A percentile compares a stretch with the other conserved stretches of the same genome.
These are phyloP conservation scores for Leishmania turanica DNA, from an alignment of 208 protist genomes.

Conservation along the genomic window DNA sequence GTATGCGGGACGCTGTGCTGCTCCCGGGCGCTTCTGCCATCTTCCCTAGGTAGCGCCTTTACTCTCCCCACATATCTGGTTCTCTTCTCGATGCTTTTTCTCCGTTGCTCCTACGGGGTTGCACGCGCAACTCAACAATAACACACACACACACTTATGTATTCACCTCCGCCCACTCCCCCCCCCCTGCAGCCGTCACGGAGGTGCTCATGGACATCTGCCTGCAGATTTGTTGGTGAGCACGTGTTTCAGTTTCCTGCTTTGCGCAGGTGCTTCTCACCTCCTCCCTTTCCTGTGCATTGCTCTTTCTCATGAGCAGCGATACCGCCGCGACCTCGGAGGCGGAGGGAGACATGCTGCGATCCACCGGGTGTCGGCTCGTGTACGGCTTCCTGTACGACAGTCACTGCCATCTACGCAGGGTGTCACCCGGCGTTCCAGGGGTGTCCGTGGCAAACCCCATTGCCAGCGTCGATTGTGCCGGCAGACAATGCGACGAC, in stretches of 20 bases:
- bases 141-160: neutral
- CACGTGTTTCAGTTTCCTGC: neutral
- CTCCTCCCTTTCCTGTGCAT: neutral
- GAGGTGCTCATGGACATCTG: neutral
- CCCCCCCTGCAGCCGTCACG: neutral
- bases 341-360: neutral
- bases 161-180: neutral
- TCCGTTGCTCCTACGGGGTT: neutral
- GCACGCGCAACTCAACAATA: neutral
- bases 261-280: neutral
- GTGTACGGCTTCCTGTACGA: conserved; percentile 15
- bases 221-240: neutral
- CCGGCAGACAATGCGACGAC: neutral
- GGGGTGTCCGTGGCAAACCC: neutral
- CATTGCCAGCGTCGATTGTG: neutral
- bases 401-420: conserved; percentile 25
- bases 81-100: neutral
- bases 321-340: neutral
- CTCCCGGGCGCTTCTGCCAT: neutral
- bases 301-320: neutral
- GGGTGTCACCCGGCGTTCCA: neutral
- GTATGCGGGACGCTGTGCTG: neutral
- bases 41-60: neutral
- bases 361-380: neutral
- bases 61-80: neutral